Conservation (phyloP, 2,329 filamentous ascomycete genomes). For the Gnomoniopsis smithogilvyi region DNA sequence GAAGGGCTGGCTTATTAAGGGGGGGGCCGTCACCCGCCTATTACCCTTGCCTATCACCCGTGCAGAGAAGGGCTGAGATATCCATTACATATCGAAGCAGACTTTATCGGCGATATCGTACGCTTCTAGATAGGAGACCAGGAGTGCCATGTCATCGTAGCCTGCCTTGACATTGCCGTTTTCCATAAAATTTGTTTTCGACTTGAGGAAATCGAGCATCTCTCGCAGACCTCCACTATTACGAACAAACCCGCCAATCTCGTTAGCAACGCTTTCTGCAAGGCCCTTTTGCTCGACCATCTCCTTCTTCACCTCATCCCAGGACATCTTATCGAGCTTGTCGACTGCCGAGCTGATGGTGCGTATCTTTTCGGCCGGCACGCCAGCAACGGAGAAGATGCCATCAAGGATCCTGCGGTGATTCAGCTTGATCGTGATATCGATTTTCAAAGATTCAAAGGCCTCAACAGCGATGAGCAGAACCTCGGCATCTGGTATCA, state of each 20-base stretch:
- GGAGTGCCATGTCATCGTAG: slow-evolving; percentile 72
- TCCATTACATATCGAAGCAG: too few species aligned
- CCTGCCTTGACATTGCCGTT: slow-evolving; percentile 77
- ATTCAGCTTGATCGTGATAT: slow-evolving; percentile 87
- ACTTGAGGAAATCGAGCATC: slow-evolving; percentile 65
- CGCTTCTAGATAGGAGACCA: slow-evolving; percentile 78
- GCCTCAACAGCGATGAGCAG: slow-evolving; percentile 81
- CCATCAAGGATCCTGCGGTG: slow-evolving; percentile 92
- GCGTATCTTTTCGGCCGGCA: slow-evolving; percentile 80
- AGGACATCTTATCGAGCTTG: slow-evolving; percentile 89
- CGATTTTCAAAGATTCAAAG: slow-evolving; percentile 69
- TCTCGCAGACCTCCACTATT: slow-evolving; percentile 38
- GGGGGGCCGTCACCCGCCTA: too few species aligned
- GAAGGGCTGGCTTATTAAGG: too few species aligned
- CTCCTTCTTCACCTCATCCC: slow-evolving; percentile 84
- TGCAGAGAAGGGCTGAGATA: too few species aligned
- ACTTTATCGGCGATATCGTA: slow-evolving; percentile 71
- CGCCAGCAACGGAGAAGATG: slow-evolving; percentile 85
- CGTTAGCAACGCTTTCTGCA: slow-evolving; percentile 71
- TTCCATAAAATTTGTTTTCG: slow-evolving; percentile 62
- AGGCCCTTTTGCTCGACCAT: slow-evolving; percentile 93
- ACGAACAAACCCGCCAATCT: slow-evolving; percentile 74
- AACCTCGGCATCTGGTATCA: slow-evolving; percentile 91
- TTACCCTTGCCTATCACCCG: too few species aligned
- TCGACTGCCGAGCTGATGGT: slow-evolving; percentile 93